A percentile compares a stretch with the other conserved stretches of the same genome.
Evolutionary conservation across 1,284 basidiomycete genomes (phyloP).

Genomic region (Phellopilus nigrolimitatus): DNA sequence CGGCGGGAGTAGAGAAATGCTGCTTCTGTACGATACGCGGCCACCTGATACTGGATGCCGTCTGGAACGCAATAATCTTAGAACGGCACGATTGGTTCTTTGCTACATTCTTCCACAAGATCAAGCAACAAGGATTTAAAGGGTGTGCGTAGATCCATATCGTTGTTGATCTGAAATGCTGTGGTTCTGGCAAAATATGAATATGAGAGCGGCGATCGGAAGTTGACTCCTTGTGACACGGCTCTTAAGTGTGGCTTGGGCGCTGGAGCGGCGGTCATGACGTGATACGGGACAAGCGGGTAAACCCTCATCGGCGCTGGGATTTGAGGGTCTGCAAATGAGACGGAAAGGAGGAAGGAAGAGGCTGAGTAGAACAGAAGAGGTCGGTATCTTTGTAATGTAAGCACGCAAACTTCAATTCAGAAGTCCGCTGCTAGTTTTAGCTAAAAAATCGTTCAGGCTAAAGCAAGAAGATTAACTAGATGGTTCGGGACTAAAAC

Average conservation of each 20-base stretch:
- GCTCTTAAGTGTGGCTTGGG: background rate
- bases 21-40: no score
- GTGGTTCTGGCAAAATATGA: no score
- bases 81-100: no score
- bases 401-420: background rate
- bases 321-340: background rate
- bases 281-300: background rate
- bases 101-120: no score
- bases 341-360: background rate
- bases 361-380: background rate
- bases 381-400: background rate
- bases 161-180: no score
- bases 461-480: constrained; percentile 2
- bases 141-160: no score
- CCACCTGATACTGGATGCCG: no score
- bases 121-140: no score
- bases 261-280: background rate
- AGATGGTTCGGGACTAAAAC: constrained; percentile 2
- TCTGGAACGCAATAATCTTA: no score
- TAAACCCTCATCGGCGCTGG: background rate
- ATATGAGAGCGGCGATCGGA: no score
- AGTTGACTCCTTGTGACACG: background rate
- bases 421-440: background rate
- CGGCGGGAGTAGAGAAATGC: background rate
- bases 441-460: background rate